Percentiles rank a stretch among this genome's conserved stretches.
These are phyloP conservation scores for Fragaria vesca DNA, from an alignment of 306 rosid genomes.

Conservation along the genomic window DNA sequence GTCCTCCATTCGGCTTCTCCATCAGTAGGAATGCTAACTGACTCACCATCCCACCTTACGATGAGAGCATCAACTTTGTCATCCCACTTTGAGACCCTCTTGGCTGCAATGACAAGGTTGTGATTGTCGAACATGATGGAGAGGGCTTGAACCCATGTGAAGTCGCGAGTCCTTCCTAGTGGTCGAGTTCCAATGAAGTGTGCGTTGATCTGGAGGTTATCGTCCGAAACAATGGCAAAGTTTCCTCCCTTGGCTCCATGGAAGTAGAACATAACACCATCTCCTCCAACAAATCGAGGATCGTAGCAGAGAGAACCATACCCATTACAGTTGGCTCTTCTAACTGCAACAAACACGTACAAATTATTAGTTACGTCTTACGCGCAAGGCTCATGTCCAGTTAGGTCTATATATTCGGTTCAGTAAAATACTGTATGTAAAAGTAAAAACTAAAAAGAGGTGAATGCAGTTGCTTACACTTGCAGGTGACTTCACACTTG, in stretches of 20 bases:
- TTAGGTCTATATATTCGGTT: no score
- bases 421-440: neutral
- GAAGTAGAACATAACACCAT: conserved; percentile 82
- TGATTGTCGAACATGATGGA: conserved; percentile 59
- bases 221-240: conserved; percentile 62
- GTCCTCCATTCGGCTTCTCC: conserved; percentile 58
- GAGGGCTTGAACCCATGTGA: conserved; percentile 79
- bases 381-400: neutral
- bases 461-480: conserved; percentile 35
- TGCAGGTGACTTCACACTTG: conserved; percentile 84
- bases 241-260: conserved; percentile 70
- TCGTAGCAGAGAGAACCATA: conserved; percentile 75
- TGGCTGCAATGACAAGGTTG: conserved; percentile 63
- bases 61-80: conserved; percentile 49
- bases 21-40: conserved; percentile 36
- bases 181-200: conserved; percentile 72
- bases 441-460: neutral
- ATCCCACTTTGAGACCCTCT: conserved; percentile 59
- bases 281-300: conserved; percentile 80
- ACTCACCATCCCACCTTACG: conserved; percentile 54
- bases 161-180: conserved; percentile 71
- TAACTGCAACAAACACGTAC: conserved; percentile 32
- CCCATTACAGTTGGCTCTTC: conserved; percentile 63
- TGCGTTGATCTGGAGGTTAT: conserved; percentile 64
- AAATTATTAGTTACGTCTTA: neutral